Conservation (phyloP, 179 eudicot genomes). For the Camellia oleifera region DNA sequence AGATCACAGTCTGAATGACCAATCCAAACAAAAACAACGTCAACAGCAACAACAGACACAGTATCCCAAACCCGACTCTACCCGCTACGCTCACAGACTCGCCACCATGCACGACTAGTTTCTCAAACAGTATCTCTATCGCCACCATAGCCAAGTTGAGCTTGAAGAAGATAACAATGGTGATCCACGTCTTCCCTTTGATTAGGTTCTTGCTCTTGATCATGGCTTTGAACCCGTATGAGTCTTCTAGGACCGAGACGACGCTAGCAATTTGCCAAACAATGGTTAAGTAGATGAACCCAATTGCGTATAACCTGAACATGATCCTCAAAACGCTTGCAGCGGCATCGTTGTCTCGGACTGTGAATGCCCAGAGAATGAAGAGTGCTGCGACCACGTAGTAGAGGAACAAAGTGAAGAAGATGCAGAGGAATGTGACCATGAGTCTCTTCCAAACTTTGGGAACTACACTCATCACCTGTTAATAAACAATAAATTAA, state of each 20-base stretch:
- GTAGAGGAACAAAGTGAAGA: slow-evolving; percentile 20
- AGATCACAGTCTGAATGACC: background rate
- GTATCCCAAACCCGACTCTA: background rate
- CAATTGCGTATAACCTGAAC: slow-evolving; percentile 26
- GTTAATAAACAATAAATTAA: no score
- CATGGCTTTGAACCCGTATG: slow-evolving; percentile 34
- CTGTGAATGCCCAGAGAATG: slow-evolving; percentile 8
- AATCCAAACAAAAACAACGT: background rate
- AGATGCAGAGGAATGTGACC: slow-evolving; percentile 21
- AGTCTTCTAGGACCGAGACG: slow-evolving; percentile 46
- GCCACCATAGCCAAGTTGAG: slow-evolving; percentile 27
- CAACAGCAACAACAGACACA: background rate
- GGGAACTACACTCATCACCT: no score
- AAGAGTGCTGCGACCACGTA: slow-evolving; percentile 6
- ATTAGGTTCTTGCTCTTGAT: slow-evolving; percentile 24
- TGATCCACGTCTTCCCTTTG: slow-evolving; percentile 39
- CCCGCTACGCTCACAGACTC: no score
- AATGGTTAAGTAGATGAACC: slow-evolving; percentile 40
- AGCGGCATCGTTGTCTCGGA: slow-evolving; percentile 11
- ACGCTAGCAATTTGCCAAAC: slow-evolving; percentile 57
- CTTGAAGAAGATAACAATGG: slow-evolving; percentile 19
- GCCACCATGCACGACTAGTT: background rate
- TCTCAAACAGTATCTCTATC: slow-evolving; percentile 29
- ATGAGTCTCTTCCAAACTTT: background rate
- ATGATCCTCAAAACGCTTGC: background rate